Evolutionary conservation across 2,329 filamentous ascomycete species (phyloP).

Genomic region (Didymella arachidicola): DNA sequence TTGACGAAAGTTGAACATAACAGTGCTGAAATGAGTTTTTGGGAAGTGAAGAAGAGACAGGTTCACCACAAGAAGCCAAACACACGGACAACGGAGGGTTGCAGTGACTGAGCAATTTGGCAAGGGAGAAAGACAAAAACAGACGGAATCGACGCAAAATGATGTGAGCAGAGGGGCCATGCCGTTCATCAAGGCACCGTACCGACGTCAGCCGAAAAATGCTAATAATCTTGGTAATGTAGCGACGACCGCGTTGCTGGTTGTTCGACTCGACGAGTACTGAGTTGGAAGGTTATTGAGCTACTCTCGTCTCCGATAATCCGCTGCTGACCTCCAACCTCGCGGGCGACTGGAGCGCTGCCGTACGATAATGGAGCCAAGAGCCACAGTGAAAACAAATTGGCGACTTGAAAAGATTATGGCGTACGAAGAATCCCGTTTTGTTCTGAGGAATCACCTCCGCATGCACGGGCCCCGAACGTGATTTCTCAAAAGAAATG

Average conservation of each 20-base stretch:
- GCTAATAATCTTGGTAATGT: too few relatives aligned
- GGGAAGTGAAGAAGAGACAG: too few relatives aligned
- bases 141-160: not conserved
- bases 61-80: not conserved
- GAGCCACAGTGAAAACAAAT: not conserved
- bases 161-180: not conserved
- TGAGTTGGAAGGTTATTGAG: not conserved
- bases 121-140: constrained; percentile 11
- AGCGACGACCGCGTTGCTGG: not conserved
- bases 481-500: too few relatives aligned
- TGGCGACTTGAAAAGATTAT: not conserved
- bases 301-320: not conserved
- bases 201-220: too few relatives aligned
- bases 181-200: not conserved
- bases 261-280: not conserved
- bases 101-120: not conserved
- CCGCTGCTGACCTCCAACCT: not conserved
- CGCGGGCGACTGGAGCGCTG: not conserved
- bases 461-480: too few relatives aligned
- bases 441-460: too few relatives aligned
- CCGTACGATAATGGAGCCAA: not conserved
- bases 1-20: not conserved
- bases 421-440: not conserved
- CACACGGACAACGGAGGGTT: not conserved
- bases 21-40: too few relatives aligned